Evolutionary conservation across 129 eudicot species (phyloP), one percentile per base, ranked within the genome.

Genomic region (Ambrosia trifida): DNA sequence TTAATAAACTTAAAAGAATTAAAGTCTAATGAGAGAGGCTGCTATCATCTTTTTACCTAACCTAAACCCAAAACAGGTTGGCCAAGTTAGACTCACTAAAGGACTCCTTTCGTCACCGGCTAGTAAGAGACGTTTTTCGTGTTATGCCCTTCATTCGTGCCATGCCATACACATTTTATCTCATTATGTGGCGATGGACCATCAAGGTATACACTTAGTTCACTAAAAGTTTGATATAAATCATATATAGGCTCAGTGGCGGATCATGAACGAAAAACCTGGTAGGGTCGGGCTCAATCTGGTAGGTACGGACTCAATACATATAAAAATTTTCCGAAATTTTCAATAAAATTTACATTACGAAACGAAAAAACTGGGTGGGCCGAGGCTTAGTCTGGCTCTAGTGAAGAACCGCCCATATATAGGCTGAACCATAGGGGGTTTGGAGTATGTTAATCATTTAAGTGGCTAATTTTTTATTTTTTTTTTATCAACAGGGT

Each of bases 1-100:
- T 57, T 35, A 47, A n/a, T n/a, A 46, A 58, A 40, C 44, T 40
- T 40, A 40, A 6, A 61, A 30, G 12, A 67, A 60, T 28, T 69
- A 70, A 24, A 61, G 36, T 69, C 76, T 69, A 62, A 18, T 54
- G 62, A 40, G 44, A 40, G 44, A 49, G 76, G 71, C 71, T 69
- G 81, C 81, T 69, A 47, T 28, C 63, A 77, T 59, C 5, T 49
- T 47, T 47, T 69, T 47, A 70, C 75, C 75, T 3, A 59, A 35
- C 74, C 57, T n/a, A 53, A 36, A 18, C 17, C 66, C n/a, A 0
- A 72, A 61, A 41, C 45, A 32, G 19, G 59, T 40, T 53, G 36
- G 32, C 54, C 19, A 65, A 10, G 7, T 66, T 43, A 0, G 54
- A 61, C 46, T 24, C 28, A 24, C 28, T 3, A 16, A 32, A n/a